These are phyloP conservation scores for Fusarium succisae DNA, from an alignment of 2,329 filamentous ascomycete species.

Conservation along the genomic window DNA sequence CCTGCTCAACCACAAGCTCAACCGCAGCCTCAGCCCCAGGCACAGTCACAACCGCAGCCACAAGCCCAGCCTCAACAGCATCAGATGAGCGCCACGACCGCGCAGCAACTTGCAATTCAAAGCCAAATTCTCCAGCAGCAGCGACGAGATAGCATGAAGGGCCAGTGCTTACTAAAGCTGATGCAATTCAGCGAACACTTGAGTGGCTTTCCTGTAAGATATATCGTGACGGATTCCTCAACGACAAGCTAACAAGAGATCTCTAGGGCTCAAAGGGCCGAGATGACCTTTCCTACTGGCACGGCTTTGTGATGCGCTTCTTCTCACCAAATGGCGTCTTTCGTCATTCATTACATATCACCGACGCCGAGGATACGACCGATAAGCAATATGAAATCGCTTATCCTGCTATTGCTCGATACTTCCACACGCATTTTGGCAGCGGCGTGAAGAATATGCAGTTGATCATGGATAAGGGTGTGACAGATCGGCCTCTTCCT, in stretches of 20 bases:
- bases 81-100: slow-evolving; percentile 45
- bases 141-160: slow-evolving; percentile 62
- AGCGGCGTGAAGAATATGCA: slow-evolving; percentile 89
- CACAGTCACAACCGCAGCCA: slow-evolving; percentile 42
- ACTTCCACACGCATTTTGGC: slow-evolving; percentile 89
- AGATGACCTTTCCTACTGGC: slow-evolving; percentile 81
- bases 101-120: slow-evolving; percentile 50
- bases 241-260: slow-evolving; percentile 5
- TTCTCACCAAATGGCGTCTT: slow-evolving; percentile 83
- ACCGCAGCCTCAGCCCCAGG: slow-evolving; percentile 49
- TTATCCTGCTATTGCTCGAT: slow-evolving; percentile 82
- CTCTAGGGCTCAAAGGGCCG: slow-evolving; percentile 65
- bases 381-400: slow-evolving; percentile 89
- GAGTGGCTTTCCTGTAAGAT: slow-evolving; percentile 63
- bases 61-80: slow-evolving; percentile 45
- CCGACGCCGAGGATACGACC: slow-evolving; percentile 64
- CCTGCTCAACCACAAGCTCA: slow-evolving; percentile 50
- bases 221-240: not conserved
- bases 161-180: slow-evolving; percentile 67
- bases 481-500: slow-evolving; percentile 63
- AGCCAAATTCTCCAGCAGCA: slow-evolving; percentile 56
- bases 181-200: slow-evolving; percentile 71
- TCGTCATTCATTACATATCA: slow-evolving; percentile 72
- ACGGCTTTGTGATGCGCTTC: slow-evolving; percentile 79
- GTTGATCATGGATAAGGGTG: slow-evolving; percentile 78